Conservation (phyloP, 1,139 yeast species). For the Hyphopichia pseudoburtonii region DNA sequence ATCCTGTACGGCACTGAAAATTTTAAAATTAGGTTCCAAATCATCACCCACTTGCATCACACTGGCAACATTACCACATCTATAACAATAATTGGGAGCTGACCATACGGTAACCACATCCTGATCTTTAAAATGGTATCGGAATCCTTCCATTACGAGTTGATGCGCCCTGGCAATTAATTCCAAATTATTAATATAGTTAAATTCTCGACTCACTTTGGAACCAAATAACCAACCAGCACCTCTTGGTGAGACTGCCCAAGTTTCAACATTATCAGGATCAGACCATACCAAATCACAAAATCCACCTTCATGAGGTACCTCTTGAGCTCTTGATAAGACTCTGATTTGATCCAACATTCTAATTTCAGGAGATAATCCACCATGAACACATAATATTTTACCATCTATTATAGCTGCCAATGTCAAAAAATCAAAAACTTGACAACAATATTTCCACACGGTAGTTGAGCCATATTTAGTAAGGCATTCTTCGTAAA, state of each 20-base stretch:
- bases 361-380: conserved; percentile 94
- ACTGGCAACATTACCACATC: conserved; percentile 98
- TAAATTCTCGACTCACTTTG: conserved; percentile 89
- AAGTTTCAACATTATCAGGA: conserved; percentile 95
- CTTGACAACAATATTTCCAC: conserved; percentile 97
- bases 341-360: conserved; percentile 96
- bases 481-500: conserved; percentile 84
- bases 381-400: conserved; percentile 93
- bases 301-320: conserved; percentile 98
- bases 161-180: conserved; percentile 97
- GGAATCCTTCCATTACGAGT: conserved; percentile 96
- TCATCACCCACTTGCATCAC: conserved; percentile 94
- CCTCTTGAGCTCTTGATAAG: conserved; percentile 95
- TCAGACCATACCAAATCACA: conserved; percentile 98
- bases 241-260: conserved; percentile 99
- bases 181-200: conserved; percentile 83
- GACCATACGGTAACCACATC: conserved; percentile 98
- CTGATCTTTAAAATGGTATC: conserved; percentile 90
- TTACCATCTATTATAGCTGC: conserved; percentile 96
- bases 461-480: conserved; percentile 96
- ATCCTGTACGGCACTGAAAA: conserved; percentile 94
- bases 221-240: conserved; percentile 98
- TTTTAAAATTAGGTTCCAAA: conserved; percentile 84
- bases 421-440: conserved; percentile 85
- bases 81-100: conserved; percentile 95